A percentile compares a stretch with the other conserved stretches of the same genome.
Evolutionary conservation across 1,139 yeast species (phyloP).

Genomic region (Torulaspora globosa): DNA sequence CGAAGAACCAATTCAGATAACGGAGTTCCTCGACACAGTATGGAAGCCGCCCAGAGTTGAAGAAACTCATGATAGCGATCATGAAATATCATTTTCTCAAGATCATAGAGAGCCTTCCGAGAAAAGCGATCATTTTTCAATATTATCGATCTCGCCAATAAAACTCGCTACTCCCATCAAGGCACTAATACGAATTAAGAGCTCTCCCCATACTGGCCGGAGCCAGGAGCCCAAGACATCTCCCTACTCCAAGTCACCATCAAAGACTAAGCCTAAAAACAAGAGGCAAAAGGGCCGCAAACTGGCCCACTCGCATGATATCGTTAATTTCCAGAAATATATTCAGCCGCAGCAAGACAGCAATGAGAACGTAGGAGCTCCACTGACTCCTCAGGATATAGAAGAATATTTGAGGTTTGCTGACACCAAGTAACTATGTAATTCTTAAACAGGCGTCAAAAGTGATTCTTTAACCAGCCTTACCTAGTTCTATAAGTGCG

Average conservation of each 20-base stretch:
- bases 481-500: not conserved
- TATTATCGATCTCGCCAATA: slow-evolving; percentile 19
- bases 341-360: slow-evolving; percentile 9
- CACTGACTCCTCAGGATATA: slow-evolving; percentile 20
- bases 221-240: not conserved
- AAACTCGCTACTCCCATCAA: slow-evolving; percentile 26
- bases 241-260: slow-evolving; percentile 7
- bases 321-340: slow-evolving; percentile 14
- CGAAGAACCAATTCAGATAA: slow-evolving; percentile 22
- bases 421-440: slow-evolving; percentile 9
- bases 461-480: slow-evolving; percentile 1
- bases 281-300: slow-evolving; percentile 1
- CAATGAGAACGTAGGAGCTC: slow-evolving; percentile 1
- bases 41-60: not conserved
- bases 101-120: slow-evolving; percentile 1
- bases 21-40: slow-evolving; percentile 14
- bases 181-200: slow-evolving; percentile 22
- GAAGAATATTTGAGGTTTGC: slow-evolving; percentile 22
- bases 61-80: not conserved
- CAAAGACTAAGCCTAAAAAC: slow-evolving; percentile 3
- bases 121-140: slow-evolving; percentile 8
- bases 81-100: not conserved
- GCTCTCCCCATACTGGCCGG: slow-evolving; percentile 18
- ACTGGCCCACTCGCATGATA: slow-evolving; percentile 15
- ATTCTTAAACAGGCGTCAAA: slow-evolving; percentile 2